These are phyloP conservation scores for Aspergillus sp. DNA, from an alignment of 2,329 filamentous ascomycete species.

Conservation along the genomic window DNA sequence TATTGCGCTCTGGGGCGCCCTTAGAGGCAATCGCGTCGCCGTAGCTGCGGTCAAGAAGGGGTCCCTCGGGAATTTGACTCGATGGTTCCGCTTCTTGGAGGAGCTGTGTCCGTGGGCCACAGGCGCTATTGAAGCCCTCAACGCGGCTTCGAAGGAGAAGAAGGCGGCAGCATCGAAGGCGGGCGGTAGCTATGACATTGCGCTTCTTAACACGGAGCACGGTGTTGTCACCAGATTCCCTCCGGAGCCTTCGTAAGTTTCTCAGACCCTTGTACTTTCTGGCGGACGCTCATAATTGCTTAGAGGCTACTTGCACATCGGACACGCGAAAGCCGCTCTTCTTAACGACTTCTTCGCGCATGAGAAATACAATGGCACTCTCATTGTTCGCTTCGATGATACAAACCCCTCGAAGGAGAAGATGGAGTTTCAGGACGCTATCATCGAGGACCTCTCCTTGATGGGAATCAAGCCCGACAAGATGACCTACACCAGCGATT, in stretches of 20 bases:
- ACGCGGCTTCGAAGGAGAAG: slow-evolving; percentile 60
- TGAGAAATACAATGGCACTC: slow-evolving; percentile 80
- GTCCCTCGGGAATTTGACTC: slow-evolving; percentile 62
- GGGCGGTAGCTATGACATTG: slow-evolving; percentile 82
- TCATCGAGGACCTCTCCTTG: slow-evolving; percentile 79
- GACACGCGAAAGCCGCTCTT: slow-evolving; percentile 86
- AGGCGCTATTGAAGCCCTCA: slow-evolving; percentile 59
- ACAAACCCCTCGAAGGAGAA: slow-evolving; percentile 98
- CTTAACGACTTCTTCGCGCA: slow-evolving; percentile 97
- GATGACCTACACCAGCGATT: slow-evolving; percentile 85
- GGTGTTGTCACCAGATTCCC: slow-evolving; percentile 88
- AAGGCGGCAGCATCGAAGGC: slow-evolving; percentile 61
- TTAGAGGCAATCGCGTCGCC: slow-evolving; percentile 77
- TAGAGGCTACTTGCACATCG: slow-evolving; percentile 78
- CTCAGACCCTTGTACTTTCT: slow-evolving; percentile 8
- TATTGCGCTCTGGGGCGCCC: slow-evolving; percentile 69
- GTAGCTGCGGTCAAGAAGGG: slow-evolving; percentile 72
- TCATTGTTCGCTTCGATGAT: slow-evolving; percentile 90
- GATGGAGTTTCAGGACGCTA: slow-evolving; percentile 88
- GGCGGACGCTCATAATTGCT: slow-evolving; percentile 5
- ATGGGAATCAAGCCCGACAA: slow-evolving; percentile 87
- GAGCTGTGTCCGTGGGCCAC: slow-evolving; percentile 68
- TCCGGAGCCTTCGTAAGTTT: slow-evolving; percentile 70
- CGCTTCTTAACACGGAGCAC: slow-evolving; percentile 71
- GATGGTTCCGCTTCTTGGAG: slow-evolving; percentile 85